Base-by-base conservation (phyloP, 495 filamentous ascomycete species). In the Aspergillus nidulans region DNA sequence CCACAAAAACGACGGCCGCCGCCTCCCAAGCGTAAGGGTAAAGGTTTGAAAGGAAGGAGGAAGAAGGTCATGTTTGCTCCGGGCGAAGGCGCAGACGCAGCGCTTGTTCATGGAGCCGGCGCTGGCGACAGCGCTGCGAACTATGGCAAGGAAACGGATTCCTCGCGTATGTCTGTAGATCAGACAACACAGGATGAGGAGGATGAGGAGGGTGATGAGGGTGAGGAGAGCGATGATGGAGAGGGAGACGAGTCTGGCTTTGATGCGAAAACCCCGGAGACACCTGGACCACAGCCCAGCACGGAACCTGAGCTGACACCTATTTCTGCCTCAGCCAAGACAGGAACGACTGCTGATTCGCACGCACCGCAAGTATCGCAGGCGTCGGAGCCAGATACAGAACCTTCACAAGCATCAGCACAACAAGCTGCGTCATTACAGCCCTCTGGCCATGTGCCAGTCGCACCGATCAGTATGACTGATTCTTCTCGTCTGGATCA, bases 1-100 rank as follows among this genome's bases (percentile, higher is more conserved):
- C 71, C 77, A 4, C 73, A 75, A 2, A 81, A 79, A 47, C 72
- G 84, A 63, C 82, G 85, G 50, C 85, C 87, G 18, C 89, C 90
- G 16, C 87, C 88, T 7, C 85, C 86, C 0, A 91, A 87, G 67
- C 79, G 86, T 61, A 92, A 91, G 73, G 73, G 79, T 1, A 90
- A 85, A 68, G 84, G 84, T 0, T 74, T 81, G 4, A 81, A 84
- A 43, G 85, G 86, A 10, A 75, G 85, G 28, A 87, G 83, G 70
- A 86, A 85, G 77, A 86, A 84, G 69, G 65, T 83, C 61, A 68
- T 75, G 77, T 69, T 81, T 70, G 74, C 70, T 15, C 63, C 73
- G 47, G 75, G 74, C 30, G 72, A 73, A 45, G 65, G 77, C 28
- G 62, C 61, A 0, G 75, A 78, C 55, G 71, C 65, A 49, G 47